Conservation (phyloP, 106 monocot species). For the Allium fistulosum region DNA sequence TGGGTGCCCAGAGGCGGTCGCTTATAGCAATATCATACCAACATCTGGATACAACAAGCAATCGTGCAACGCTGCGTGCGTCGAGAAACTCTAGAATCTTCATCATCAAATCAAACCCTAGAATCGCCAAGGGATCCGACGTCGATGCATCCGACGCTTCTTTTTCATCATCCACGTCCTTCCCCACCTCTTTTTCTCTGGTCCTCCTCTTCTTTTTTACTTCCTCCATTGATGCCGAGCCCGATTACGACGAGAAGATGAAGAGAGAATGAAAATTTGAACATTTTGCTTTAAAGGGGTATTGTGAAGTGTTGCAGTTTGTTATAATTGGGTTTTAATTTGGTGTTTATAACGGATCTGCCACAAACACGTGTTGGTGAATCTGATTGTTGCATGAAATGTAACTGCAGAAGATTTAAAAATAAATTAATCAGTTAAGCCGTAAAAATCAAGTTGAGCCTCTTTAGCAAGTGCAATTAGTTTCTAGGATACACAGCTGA, state of each 20-base stretch:
- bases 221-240: not conserved
- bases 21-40: slow-evolving; percentile 40
- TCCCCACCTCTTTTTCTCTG: not conserved
- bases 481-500: too few species aligned
- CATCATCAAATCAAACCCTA: slow-evolving; percentile 43
- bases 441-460: too few species aligned
- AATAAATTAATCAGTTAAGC: too few species aligned
- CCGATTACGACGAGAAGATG: not conserved
- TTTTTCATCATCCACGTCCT: not conserved
- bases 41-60: slow-evolving; percentile 24
- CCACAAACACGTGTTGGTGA: too few species aligned
- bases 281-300: too few species aligned
- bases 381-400: too few species aligned
- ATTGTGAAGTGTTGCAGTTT: too few species aligned
- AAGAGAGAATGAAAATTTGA: not conserved
- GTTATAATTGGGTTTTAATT: too few species aligned
- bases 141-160: not conserved
- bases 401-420: too few species aligned
- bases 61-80: slow-evolving; percentile 72
- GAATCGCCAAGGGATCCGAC: slow-evolving; percentile 34
- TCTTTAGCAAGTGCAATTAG: too few species aligned
- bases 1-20: slow-evolving; percentile 49
- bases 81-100: slow-evolving; percentile 33
- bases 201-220: not conserved
- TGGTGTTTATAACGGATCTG: too few species aligned